These are phyloP conservation scores for Bryum argenteum DNA, from an alignment of 225 moss, liverwort and hornwort species.

Conservation along the genomic window DNA sequence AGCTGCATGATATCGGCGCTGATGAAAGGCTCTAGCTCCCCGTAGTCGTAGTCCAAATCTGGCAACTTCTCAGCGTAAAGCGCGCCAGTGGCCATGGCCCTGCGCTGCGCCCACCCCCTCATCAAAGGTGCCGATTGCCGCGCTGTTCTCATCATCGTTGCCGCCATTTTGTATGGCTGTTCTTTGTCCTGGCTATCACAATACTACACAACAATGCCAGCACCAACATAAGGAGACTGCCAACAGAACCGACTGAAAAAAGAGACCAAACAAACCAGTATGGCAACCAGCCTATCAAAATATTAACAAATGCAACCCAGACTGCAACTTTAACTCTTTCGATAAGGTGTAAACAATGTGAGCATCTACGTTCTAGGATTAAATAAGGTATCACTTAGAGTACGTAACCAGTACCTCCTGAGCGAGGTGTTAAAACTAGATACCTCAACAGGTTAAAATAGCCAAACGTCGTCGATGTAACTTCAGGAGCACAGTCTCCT, in stretches of 20 bases:
- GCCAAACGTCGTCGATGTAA: neutral
- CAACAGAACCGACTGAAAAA: neutral
- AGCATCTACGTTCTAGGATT: neutral
- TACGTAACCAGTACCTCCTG: neutral
- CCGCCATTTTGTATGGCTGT: slow-evolving; percentile 21
- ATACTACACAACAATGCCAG: neutral
- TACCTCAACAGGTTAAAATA: neutral
- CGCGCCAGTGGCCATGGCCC: slow-evolving; percentile 50
- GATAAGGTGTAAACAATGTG: neutral
- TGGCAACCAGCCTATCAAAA: neutral
- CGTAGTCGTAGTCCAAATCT: slow-evolving; percentile 87
- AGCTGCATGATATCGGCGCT: slow-evolving; percentile 95
- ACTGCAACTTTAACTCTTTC: neutral
- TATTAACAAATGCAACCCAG: neutral
- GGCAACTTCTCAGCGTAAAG: slow-evolving; percentile 64
- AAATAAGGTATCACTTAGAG: neutral
- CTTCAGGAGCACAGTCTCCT: no score
- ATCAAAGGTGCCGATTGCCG: slow-evolving; percentile 30
- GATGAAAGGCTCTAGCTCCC: slow-evolving; percentile 81
- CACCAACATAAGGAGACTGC: neutral
- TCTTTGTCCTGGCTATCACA: neutral
- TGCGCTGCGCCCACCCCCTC: slow-evolving; percentile 44
- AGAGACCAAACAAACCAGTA: no score
- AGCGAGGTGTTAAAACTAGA: neutral
- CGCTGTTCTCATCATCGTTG: slow-evolving; percentile 33